Conservation (phyloP, 345 rosid genomes). For the Eucalyptus polybractea region DNA sequence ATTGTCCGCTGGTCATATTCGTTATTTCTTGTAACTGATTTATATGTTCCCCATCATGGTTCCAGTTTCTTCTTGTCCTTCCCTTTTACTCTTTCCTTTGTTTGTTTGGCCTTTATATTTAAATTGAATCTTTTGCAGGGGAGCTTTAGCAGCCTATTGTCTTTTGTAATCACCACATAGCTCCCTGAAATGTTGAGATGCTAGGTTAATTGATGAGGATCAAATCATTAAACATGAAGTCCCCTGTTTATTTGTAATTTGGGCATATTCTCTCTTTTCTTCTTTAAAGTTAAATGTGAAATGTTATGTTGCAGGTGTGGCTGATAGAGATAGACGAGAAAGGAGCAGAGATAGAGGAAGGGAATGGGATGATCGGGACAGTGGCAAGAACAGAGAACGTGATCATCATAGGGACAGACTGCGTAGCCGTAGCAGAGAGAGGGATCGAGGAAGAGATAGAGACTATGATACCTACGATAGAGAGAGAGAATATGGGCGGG, state of each 20-base stretch:
- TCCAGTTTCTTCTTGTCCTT: neutral
- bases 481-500: conserved; percentile 2
- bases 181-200: neutral
- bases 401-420: conserved; percentile 53
- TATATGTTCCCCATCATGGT: neutral
- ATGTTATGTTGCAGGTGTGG: conserved; percentile 25
- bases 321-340: conserved; percentile 62
- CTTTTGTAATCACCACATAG: neutral
- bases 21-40: neutral
- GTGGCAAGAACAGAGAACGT: conserved; percentile 36
- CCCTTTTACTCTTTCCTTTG: neutral
- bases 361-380: conserved; percentile 50
- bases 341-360: conserved; percentile 78
- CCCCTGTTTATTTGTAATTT: neutral
- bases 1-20: neutral
- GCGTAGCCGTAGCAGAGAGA: conserved; percentile 62
- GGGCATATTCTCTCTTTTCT: neutral
- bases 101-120: neutral
- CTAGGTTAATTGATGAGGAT: neutral
- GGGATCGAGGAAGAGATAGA: conserved; percentile 47
- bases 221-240: neutral
- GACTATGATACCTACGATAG: conserved; percentile 35
- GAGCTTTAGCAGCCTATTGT: neutral
- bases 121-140: neutral
- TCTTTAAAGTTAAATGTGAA: neutral